Evolutionary conservation across 1,139 yeast species (phyloP).

Genomic region (Hansenula lynferdii): DNA sequence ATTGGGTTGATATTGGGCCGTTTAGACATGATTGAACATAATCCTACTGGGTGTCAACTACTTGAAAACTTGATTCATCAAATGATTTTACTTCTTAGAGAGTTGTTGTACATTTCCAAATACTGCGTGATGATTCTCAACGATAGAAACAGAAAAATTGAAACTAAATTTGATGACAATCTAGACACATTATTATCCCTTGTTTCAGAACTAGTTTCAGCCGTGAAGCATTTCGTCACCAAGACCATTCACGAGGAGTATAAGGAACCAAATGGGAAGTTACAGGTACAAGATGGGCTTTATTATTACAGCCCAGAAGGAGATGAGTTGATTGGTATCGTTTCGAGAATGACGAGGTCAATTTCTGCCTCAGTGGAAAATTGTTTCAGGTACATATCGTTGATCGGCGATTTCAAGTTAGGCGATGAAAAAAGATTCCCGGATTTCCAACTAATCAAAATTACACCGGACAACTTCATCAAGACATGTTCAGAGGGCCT

Average conservation of each 20-base stretch:
- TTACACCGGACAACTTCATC: conserved; percentile 62
- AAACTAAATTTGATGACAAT: conserved; percentile 37
- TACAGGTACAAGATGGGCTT: conserved; percentile 17
- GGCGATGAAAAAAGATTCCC: conserved; percentile 66
- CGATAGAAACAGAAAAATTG: conserved; percentile 26
- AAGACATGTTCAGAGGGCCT: conserved; percentile 60
- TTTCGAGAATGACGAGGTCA: conserved; percentile 59
- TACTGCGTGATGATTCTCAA: conserved; percentile 31
- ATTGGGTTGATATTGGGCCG: conserved; percentile 70
- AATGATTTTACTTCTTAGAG: conserved; percentile 57
- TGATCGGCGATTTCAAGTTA: conserved; percentile 71
- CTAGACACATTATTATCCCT: conserved; percentile 53
- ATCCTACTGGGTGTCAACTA: conserved; percentile 62
- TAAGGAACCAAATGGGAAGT: background rate
- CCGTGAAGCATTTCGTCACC: conserved; percentile 58
- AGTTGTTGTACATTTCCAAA: conserved; percentile 57
- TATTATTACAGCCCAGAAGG: conserved; percentile 66
- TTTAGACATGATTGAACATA: conserved; percentile 69
- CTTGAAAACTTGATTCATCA: conserved; percentile 66
- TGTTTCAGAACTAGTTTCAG: conserved; percentile 61
- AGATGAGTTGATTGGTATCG: conserved; percentile 53
- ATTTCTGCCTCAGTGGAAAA: conserved; percentile 45
- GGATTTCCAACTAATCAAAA: conserved; percentile 54
- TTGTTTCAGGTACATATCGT: conserved; percentile 43
- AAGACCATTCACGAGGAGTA: conserved; percentile 36